These are phyloP conservation scores for Sideroxylon spinosum DNA, from an alignment of 179 eudicot genomes.

Conservation along the genomic window DNA sequence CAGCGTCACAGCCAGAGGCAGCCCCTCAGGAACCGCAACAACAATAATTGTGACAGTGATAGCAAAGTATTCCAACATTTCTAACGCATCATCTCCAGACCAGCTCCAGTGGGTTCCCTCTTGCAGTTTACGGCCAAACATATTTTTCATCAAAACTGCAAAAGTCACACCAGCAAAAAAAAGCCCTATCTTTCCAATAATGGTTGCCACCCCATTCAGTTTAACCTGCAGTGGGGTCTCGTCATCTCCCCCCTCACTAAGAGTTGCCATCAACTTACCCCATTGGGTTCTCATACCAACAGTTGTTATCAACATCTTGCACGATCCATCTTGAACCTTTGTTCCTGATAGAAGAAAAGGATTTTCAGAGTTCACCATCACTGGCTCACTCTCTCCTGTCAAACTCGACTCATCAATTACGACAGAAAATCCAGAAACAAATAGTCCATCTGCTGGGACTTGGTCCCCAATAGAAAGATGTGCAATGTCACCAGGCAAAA, in stretches of 20 bases:
- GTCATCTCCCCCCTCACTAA: constrained; percentile 89
- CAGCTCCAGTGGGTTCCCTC: constrained; percentile 52
- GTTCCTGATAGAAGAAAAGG: constrained; percentile 88
- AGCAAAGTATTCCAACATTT: constrained; percentile 79
- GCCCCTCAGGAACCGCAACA: constrained; percentile 97
- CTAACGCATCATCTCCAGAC: constrained; percentile 77
- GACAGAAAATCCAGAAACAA: constrained; percentile 78
- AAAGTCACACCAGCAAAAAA: constrained; percentile 83
- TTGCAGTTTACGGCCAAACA: constrained; percentile 52
- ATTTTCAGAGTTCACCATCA: constrained; percentile 55
- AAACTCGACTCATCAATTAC: constrained; percentile 84
- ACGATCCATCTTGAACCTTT: constrained; percentile 92
- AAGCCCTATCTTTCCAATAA: constrained; percentile 85
- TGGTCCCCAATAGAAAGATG: constrained; percentile 90
- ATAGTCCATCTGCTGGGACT: constrained; percentile 95
- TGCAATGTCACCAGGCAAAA: constrained; percentile 85
- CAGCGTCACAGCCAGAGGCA: constrained; percentile 87
- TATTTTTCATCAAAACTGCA: constrained; percentile 73
- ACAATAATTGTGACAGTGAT: constrained; percentile 91
- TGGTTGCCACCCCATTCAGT: constrained; percentile 90
- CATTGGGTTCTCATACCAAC: constrained; percentile 98
- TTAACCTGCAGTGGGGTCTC: constrained; percentile 94
- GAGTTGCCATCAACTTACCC: constrained; percentile 93
- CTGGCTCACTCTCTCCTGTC: constrained; percentile 95
- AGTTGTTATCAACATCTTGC: constrained; percentile 86